phyloP scores from a whole-genome alignment of 208 protist genomes.

The Trypanosoma vivax region DNA sequence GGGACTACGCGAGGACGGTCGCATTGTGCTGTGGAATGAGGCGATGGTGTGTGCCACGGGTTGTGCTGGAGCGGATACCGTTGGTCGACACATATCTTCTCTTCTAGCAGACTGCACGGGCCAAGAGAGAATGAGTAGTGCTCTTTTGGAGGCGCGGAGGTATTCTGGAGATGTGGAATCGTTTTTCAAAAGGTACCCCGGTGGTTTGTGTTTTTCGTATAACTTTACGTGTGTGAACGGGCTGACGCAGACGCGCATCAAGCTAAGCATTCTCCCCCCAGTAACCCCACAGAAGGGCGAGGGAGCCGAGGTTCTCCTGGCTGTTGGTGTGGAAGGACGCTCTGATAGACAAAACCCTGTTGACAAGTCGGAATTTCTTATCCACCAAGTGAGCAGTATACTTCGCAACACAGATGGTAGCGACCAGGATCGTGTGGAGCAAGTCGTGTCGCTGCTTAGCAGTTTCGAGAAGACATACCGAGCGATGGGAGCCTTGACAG shows the following conservation, averaged over 20 bases:
- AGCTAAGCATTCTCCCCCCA: slow-evolving; percentile 51
- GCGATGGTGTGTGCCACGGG: slow-evolving; percentile 49
- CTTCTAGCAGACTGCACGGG: slow-evolving; percentile 64
- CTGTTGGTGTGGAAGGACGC: slow-evolving; percentile 50
- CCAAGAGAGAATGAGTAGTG: slow-evolving; percentile 59
- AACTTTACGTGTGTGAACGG: slow-evolving; percentile 70
- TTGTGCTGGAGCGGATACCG: slow-evolving; percentile 55
- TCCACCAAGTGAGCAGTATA: slow-evolving; percentile 47
- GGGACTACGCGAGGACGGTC: slow-evolving; percentile 74
- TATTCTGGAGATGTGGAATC: slow-evolving; percentile 62
- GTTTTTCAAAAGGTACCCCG: slow-evolving; percentile 26
- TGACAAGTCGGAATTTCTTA: slow-evolving; percentile 64
- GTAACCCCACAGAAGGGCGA: slow-evolving; percentile 44
- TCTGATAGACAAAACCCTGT: slow-evolving; percentile 32
- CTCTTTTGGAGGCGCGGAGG: slow-evolving; percentile 41
- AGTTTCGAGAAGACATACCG: slow-evolving; percentile 69
- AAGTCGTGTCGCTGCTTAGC: slow-evolving; percentile 44
- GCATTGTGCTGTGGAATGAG: slow-evolving; percentile 72
- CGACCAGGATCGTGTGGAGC: slow-evolving; percentile 55
- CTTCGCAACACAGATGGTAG: slow-evolving; percentile 37
- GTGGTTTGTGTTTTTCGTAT: slow-evolving; percentile 17
- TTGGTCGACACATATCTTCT: slow-evolving; percentile 81
- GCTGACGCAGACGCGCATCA: slow-evolving; percentile 55
- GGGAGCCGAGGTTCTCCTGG: slow-evolving; percentile 58
- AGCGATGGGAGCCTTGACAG: slow-evolving; percentile 64